A percentile compares a stretch with the other conserved stretches of the same genome.
Evolutionary conservation across 1,139 yeast genomes (phyloP).

Genomic region (Petasospora fabianii): DNA sequence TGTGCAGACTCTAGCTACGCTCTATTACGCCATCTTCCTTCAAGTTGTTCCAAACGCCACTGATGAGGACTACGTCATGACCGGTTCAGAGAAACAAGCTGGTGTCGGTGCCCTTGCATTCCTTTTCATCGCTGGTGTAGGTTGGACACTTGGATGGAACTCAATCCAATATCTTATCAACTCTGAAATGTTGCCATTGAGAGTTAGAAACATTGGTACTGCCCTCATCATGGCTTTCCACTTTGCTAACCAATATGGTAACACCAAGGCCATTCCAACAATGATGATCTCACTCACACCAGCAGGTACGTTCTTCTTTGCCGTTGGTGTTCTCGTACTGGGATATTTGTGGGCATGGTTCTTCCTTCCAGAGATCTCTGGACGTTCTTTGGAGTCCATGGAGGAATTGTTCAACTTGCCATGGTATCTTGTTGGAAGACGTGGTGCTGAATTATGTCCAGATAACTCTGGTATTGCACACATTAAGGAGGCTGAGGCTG

Average conservation of each 20-base stretch:
- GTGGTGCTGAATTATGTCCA: conserved; percentile 48
- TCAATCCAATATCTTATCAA: conserved; percentile 55
- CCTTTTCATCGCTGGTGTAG: conserved; percentile 49
- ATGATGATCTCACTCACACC: conserved; percentile 47
- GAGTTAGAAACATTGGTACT: conserved; percentile 51
- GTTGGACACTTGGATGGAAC: conserved; percentile 65
- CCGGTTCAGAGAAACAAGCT: conserved; percentile 36
- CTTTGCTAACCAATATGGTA: conserved; percentile 57
- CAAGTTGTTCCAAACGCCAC: conserved; percentile 46
- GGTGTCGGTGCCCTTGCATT: conserved; percentile 51
- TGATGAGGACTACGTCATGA: conserved; percentile 29
- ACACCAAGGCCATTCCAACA: conserved; percentile 53
- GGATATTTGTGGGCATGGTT: conserved; percentile 49
- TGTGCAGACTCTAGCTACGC: conserved; percentile 32
- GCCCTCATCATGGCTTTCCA: conserved; percentile 55
- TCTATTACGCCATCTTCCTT: conserved; percentile 44
- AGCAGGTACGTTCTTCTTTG: conserved; percentile 54
- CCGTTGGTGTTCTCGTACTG: conserved; percentile 41
- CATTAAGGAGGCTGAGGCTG: conserved; percentile 14
- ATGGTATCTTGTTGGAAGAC: conserved; percentile 55
- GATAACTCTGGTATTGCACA: conserved; percentile 45
- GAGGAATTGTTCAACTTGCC: conserved; percentile 57
- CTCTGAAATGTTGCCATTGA: conserved; percentile 56
- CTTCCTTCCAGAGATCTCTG: conserved; percentile 48
- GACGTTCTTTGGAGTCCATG: conserved; percentile 56